phyloP scores from a whole-genome alignment of 1,139 yeast species.

The Kazachstania sp. region DNA sequence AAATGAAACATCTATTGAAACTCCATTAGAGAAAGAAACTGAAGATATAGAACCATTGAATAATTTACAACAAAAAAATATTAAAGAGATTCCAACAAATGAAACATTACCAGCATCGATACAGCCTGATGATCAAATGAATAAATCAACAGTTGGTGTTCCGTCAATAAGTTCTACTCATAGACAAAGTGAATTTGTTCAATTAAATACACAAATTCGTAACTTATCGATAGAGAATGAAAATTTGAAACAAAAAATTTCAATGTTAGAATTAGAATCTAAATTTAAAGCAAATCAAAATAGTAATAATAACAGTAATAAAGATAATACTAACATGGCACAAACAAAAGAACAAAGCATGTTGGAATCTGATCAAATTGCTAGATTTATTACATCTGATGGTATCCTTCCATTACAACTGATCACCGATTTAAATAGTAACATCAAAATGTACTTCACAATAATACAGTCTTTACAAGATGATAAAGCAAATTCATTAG shows the following conservation, averaged over 20 bases:
- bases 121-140: neutral
- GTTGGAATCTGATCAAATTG: slow-evolving; percentile 8
- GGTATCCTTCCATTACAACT: slow-evolving; percentile 6
- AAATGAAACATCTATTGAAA: neutral
- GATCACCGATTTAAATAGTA: slow-evolving; percentile 1
- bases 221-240: slow-evolving; percentile 30
- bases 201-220: slow-evolving; percentile 22
- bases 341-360: neutral
- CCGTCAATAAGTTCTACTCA: neutral
- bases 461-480: neutral
- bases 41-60: neutral
- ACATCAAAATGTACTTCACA: neutral
- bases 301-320: neutral
- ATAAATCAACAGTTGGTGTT: neutral
- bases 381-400: slow-evolving; percentile 3
- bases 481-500: slow-evolving; percentile 1
- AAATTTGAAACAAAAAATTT: slow-evolving; percentile 26
- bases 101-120: neutral
- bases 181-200: slow-evolving; percentile 19
- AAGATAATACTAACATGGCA: neutral
- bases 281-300: slow-evolving; percentile 3
- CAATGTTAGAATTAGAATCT: slow-evolving; percentile 27
- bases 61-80: neutral
- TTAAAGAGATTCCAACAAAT: neutral
- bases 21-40: neutral